A percentile compares a stretch with the other conserved stretches of the same genome.
Evolutionary conservation across 352 stramenopile genomes (phyloP).

Genomic region (Phytopythium chamaehyphon): DNA sequence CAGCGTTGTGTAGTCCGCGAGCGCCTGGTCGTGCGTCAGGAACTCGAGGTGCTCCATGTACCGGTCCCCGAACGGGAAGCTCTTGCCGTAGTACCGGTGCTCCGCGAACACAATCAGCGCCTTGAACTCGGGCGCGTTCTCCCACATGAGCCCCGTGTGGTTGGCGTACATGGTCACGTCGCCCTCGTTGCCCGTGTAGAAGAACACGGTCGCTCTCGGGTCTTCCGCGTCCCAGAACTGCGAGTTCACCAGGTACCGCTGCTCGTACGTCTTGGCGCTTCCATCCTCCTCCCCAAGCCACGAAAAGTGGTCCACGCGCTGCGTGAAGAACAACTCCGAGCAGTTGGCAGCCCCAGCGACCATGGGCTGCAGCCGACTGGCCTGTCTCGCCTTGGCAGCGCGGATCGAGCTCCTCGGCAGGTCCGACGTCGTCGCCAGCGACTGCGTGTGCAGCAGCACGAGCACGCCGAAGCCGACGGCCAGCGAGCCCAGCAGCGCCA

Average conservation of each 20-base stretch:
- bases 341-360: slow-evolving; percentile 65
- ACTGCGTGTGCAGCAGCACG: slow-evolving; percentile 70
- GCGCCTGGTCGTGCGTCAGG: slow-evolving; percentile 88
- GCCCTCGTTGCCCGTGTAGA: slow-evolving; percentile 94
- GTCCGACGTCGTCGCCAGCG: slow-evolving; percentile 37
- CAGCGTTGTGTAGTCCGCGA: slow-evolving; percentile 91
- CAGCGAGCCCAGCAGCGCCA: slow-evolving; percentile 41
- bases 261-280: slow-evolving; percentile 60
- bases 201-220: slow-evolving; percentile 82
- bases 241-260: slow-evolving; percentile 89
- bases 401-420: slow-evolving; percentile 35
- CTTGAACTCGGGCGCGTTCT: slow-evolving; percentile 86
- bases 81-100: slow-evolving; percentile 95
- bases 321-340: slow-evolving; percentile 81
- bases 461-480: slow-evolving; percentile 54
- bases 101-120: slow-evolving; percentile 94
- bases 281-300: slow-evolving; percentile 35
- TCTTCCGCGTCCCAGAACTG: slow-evolving; percentile 73
- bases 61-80: slow-evolving; percentile 69
- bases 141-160: slow-evolving; percentile 94
- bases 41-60: slow-evolving; percentile 79
- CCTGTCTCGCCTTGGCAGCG: slow-evolving; percentile 9
- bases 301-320: slow-evolving; percentile 89
- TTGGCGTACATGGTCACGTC: slow-evolving; percentile 94
- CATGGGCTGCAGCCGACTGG: slow-evolving; percentile 10